Percentiles rank a stretch among this genome's conserved stretches.
Conservation (phyloP, 2,329 filamentous ascomycete genomes). For the Byssochlamys sp. region DNA sequence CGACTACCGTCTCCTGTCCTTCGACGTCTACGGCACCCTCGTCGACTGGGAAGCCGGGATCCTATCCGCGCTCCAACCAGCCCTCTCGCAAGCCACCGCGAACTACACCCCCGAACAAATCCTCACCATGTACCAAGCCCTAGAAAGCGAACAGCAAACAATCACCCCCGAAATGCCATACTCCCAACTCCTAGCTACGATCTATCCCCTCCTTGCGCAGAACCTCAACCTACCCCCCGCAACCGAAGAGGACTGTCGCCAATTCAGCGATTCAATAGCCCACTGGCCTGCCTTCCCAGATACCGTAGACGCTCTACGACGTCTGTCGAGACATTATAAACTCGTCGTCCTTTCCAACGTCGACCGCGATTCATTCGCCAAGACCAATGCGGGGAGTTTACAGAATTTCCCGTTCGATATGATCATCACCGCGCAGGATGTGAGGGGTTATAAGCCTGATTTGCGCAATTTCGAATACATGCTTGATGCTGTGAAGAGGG, state of each 20-base stretch:
- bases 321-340: slow-evolving; percentile 43
- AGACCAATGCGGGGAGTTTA: slow-evolving; percentile 41
- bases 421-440: slow-evolving; percentile 60
- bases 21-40: slow-evolving; percentile 72
- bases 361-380: slow-evolving; percentile 43
- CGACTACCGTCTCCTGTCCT: slow-evolving; percentile 50
- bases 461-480: slow-evolving; percentile 57
- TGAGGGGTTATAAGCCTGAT: slow-evolving; percentile 63
- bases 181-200: slow-evolving; percentile 46
- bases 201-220: slow-evolving; percentile 27
- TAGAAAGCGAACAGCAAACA: slow-evolving; percentile 43
- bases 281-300: slow-evolving; percentile 50
- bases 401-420: slow-evolving; percentile 43
- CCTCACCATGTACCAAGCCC: slow-evolving; percentile 35
- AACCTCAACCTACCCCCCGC: slow-evolving; percentile 17
- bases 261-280: slow-evolving; percentile 42
- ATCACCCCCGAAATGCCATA: slow-evolving; percentile 51
- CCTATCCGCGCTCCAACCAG: slow-evolving; percentile 40
- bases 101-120: slow-evolving; percentile 32
- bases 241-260: slow-evolving; percentile 26
- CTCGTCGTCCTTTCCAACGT: slow-evolving; percentile 51
- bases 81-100: slow-evolving; percentile 31
- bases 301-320: slow-evolving; percentile 43
- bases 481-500: slow-evolving; percentile 42
- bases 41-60: slow-evolving; percentile 70